Percentiles rank a stretch among this genome's conserved stretches.
Evolutionary conservation across 176 grass and related monocot species (phyloP).

Genomic region (Raddia guianensis): DNA sequence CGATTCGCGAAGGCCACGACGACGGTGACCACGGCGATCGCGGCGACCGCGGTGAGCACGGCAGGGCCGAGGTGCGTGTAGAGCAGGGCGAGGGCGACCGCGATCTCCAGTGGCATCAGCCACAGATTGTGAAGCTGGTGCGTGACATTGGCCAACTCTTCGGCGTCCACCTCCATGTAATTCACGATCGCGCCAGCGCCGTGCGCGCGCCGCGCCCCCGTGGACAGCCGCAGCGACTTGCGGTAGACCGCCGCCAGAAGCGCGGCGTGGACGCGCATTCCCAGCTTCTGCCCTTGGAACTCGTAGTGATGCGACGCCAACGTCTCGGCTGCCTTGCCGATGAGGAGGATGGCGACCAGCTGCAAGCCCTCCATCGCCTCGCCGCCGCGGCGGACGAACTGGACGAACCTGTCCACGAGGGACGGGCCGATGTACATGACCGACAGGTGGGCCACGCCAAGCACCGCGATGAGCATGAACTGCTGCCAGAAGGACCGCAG

Average conservation of each 20-base stretch:
- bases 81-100: slow-evolving; percentile 54
- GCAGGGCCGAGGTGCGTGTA: slow-evolving; percentile 56
- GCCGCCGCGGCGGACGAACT: slow-evolving; percentile 44
- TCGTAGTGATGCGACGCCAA: slow-evolving; percentile 69
- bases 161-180: slow-evolving; percentile 80
- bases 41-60: slow-evolving; percentile 51
- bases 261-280: slow-evolving; percentile 67
- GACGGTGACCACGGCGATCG: slow-evolving; percentile 50
- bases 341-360: slow-evolving; percentile 50
- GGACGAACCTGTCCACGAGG: slow-evolving; percentile 60
- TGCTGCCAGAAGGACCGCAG: slow-evolving; percentile 70
- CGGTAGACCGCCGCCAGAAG: slow-evolving; percentile 63
- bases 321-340: slow-evolving; percentile 58
- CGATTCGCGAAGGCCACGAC: slow-evolving; percentile 51
- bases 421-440: slow-evolving; percentile 85
- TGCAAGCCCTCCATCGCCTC: slow-evolving; percentile 35
- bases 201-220: slow-evolving; percentile 59
- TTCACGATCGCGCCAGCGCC: slow-evolving; percentile 62
- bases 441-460: slow-evolving; percentile 52
- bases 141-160: slow-evolving; percentile 62
- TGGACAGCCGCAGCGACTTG: slow-evolving; percentile 71
- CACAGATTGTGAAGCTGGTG: slow-evolving; percentile 69
- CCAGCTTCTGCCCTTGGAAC: slow-evolving; percentile 66
- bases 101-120: slow-evolving; percentile 72
- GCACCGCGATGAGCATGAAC: slow-evolving; percentile 46